Percentiles rank a stretch among this genome's conserved stretches.
phyloP scores from a whole-genome alignment of 2,329 filamentous ascomycete genomes.

The Arthrobotrys sinensis region DNA sequence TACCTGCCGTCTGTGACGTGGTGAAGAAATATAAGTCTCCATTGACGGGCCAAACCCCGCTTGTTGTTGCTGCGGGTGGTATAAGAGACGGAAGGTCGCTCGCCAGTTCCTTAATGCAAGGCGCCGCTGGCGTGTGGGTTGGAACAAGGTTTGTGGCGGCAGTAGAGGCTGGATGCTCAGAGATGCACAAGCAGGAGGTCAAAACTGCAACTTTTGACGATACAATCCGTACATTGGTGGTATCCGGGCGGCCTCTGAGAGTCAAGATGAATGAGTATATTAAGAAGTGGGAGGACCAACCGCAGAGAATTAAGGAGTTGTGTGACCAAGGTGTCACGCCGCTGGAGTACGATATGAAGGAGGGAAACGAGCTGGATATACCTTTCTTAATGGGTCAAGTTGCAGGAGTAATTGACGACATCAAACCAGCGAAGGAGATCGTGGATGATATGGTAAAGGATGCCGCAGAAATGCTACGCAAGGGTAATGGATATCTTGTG shows the following conservation, averaged over 20 bases:
- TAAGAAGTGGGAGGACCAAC: slow-evolving; percentile 82
- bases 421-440: slow-evolving; percentile 86
- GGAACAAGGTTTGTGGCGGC: slow-evolving; percentile 92
- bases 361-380: slow-evolving; percentile 84
- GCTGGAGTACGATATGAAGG: slow-evolving; percentile 84
- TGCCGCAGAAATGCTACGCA: slow-evolving; percentile 76
- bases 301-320: slow-evolving; percentile 81
- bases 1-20: slow-evolving; percentile 89
- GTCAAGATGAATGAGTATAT: slow-evolving; percentile 89
- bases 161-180: slow-evolving; percentile 83
- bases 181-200: slow-evolving; percentile 86
- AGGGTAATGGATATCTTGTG: slow-evolving; percentile 54
- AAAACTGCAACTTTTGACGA: slow-evolving; percentile 84
- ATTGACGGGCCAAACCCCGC: slow-evolving; percentile 78
- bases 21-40: slow-evolving; percentile 80
- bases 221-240: slow-evolving; percentile 84
- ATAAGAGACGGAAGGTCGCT: slow-evolving; percentile 86
- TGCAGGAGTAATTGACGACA: slow-evolving; percentile 80
- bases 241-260: slow-evolving; percentile 85
- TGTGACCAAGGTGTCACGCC: slow-evolving; percentile 85
- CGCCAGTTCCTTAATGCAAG: slow-evolving; percentile 87
- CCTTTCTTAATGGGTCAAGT: slow-evolving; percentile 97
- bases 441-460: slow-evolving; percentile 91
- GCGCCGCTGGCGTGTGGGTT: slow-evolving; percentile 91
- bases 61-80: slow-evolving; percentile 91